These are phyloP conservation scores for Coniochaeta hoffmannii DNA, from an alignment of 2,329 filamentous ascomycete species.

Conservation along the genomic window DNA sequence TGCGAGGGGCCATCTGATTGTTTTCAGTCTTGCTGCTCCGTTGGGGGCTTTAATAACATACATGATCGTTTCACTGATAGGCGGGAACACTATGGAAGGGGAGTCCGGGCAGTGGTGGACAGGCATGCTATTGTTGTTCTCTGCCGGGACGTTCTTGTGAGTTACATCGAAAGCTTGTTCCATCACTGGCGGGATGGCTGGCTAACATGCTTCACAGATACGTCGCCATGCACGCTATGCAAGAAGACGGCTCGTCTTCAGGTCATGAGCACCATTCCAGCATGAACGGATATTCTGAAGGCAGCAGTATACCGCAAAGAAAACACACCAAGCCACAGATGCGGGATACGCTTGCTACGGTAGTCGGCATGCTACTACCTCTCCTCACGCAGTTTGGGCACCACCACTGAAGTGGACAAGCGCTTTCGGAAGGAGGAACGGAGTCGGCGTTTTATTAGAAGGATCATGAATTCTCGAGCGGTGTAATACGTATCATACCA, in stretches of 20 bases:
- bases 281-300: constrained; percentile 49
- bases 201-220: constrained; percentile 49
- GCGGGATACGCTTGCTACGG: constrained; percentile 62
- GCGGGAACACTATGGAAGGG: constrained; percentile 50
- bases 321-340: constrained; percentile 51
- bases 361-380: constrained; percentile 71
- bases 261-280: constrained; percentile 42
- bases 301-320: constrained; percentile 33
- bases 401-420: constrained; percentile 43
- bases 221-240: constrained; percentile 98
- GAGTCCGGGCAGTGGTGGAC: constrained; percentile 76
- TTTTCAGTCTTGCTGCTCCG: constrained; percentile 89
- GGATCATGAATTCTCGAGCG: no score
- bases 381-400: constrained; percentile 73
- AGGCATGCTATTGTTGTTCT: constrained; percentile 89
- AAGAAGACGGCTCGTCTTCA: constrained; percentile 55
- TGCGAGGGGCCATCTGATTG: constrained; percentile 74
- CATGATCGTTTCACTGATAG: constrained; percentile 66
- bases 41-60: constrained; percentile 80
- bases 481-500: background rate
- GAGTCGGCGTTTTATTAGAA: constrained; percentile 8
- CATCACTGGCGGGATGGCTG: constrained; percentile 15
- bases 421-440: background rate
- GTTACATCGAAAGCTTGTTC: constrained; percentile 23
- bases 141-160: constrained; percentile 90